These are phyloP conservation scores for Orbilia quercus DNA, from an alignment of 2,329 filamentous ascomycete genomes.

Conservation along the genomic window DNA sequence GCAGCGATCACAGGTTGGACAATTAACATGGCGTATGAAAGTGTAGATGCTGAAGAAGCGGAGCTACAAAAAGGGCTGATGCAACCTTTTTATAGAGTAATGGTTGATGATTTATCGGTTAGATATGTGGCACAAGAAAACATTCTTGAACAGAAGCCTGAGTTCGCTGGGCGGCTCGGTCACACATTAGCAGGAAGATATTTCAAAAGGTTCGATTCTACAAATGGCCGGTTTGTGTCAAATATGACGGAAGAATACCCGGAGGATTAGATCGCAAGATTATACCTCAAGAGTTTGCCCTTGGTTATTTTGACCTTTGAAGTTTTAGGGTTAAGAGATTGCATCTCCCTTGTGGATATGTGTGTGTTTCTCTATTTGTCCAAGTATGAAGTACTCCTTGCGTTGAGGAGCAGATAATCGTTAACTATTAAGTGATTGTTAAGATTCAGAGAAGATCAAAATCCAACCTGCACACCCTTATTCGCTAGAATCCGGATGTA, in stretches of 20 bases:
- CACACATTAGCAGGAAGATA: conserved; percentile 77
- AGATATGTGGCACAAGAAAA: conserved; percentile 85
- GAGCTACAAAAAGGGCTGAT: conserved; percentile 70
- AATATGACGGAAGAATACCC: conserved; percentile 86
- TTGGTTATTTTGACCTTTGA: too few relatives aligned
- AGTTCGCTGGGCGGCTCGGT: conserved; percentile 72
- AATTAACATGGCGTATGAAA: conserved; percentile 61
- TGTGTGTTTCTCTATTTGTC: too few relatives aligned
- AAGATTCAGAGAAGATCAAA: background rate
- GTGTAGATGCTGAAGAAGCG: conserved; percentile 72
- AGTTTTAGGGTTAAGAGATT: too few relatives aligned
- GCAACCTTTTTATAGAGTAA: conserved; percentile 84
- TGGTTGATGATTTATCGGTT: conserved; percentile 73
- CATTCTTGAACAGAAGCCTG: conserved; percentile 71
- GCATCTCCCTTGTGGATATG: too few relatives aligned
- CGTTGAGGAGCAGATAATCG: too few relatives aligned
- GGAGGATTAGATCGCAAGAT: conserved; percentile 73
- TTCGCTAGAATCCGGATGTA: conserved; percentile 37
- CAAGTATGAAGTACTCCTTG: too few relatives aligned
- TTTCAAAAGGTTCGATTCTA: conserved; percentile 85
- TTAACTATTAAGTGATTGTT: too few relatives aligned
- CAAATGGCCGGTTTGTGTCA: conserved; percentile 78
- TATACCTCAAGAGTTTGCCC: background rate
- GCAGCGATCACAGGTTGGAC: conserved; percentile 91
- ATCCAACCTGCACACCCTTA: conserved; percentile 35